Conservation (phyloP, 129 eudicot genomes). For the Lonicera japonica region DNA sequence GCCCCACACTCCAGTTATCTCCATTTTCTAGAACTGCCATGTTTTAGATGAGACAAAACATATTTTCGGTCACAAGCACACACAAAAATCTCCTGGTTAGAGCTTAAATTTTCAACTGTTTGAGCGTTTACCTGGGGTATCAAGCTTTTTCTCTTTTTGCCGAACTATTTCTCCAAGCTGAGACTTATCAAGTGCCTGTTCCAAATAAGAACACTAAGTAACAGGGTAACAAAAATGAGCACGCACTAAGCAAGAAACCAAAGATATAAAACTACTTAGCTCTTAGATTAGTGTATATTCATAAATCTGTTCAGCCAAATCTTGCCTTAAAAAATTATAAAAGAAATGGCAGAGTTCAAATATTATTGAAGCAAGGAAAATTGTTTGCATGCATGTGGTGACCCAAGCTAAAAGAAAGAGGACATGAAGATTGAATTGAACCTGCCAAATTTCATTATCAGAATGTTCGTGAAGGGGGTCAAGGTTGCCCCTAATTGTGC, state of each 20-base stretch:
- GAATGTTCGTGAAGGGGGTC: slow-evolving; percentile 90
- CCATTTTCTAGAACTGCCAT: slow-evolving; percentile 80
- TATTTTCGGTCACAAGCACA: slow-evolving; percentile 1
- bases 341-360: too few species aligned
- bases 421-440: slow-evolving; percentile 5
- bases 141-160: slow-evolving; percentile 72
- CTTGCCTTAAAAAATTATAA: too few species aligned
- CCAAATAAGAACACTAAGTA: slow-evolving; percentile 4
- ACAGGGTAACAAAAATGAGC: not conserved
- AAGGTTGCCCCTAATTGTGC: slow-evolving; percentile 79
- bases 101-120: not conserved
- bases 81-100: not conserved
- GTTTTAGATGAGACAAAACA: slow-evolving; percentile 2
- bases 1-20: slow-evolving; percentile 99
- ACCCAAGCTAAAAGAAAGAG: not conserved
- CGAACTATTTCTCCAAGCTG: slow-evolving; percentile 90
- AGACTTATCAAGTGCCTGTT: slow-evolving; percentile 90
- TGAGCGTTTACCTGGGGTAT: slow-evolving; percentile 62
- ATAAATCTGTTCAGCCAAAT: too few species aligned
- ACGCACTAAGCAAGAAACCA: not conserved
- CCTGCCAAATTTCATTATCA: slow-evolving; percentile 86
- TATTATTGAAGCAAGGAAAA: not conserved
- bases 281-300: too few species aligned
- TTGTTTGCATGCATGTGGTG: not conserved
- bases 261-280: too few species aligned